phyloP scores from a whole-genome alignment of 2,329 filamentous ascomycete genomes.

The Macrophomina pseudophaseolina region DNA sequence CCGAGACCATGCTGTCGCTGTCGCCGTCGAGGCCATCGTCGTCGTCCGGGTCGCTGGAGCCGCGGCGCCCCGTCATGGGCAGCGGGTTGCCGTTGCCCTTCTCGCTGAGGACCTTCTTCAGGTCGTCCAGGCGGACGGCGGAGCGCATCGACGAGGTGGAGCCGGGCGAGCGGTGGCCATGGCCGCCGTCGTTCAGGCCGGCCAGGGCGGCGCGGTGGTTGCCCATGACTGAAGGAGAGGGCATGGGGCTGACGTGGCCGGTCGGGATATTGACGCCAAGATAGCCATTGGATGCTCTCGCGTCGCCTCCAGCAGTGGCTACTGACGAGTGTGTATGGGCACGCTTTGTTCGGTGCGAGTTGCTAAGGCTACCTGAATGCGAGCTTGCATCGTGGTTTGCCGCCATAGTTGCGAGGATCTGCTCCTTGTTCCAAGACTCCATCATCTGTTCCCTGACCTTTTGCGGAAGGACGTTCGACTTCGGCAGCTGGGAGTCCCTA shows the following conservation, averaged over 20 bases:
- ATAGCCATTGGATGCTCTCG: slow-evolving; percentile 35
- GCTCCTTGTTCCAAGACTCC: slow-evolving; percentile 78
- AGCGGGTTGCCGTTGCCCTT: slow-evolving; percentile 50
- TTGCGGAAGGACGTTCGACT: slow-evolving; percentile 57
- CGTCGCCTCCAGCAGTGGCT: background rate
- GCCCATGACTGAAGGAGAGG: slow-evolving; percentile 4
- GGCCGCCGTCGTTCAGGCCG: slow-evolving; percentile 16
- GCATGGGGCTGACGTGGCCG: slow-evolving; percentile 25
- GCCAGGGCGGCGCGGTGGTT: slow-evolving; percentile 23
- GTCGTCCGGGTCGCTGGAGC: slow-evolving; percentile 48
- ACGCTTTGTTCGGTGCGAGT: slow-evolving; percentile 7
- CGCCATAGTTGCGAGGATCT: slow-evolving; percentile 66
- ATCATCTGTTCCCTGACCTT: slow-evolving; percentile 77
- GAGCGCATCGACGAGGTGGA: slow-evolving; percentile 45
- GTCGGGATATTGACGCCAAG: slow-evolving; percentile 59
- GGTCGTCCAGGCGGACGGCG: slow-evolving; percentile 51
- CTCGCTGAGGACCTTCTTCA: slow-evolving; percentile 50
- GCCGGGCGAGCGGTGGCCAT: slow-evolving; percentile 20
- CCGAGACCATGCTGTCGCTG: slow-evolving; percentile 71
- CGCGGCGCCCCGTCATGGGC: slow-evolving; percentile 47
- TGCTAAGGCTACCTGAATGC: slow-evolving; percentile 65
- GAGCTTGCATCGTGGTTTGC: slow-evolving; percentile 73
- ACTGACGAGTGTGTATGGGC: slow-evolving; percentile 28
- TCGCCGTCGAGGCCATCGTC: slow-evolving; percentile 49
- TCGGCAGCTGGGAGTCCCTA: slow-evolving; percentile 13